Conservation (phyloP, 192 early-diverging fungal species). For the Backusella westeae region DNA sequence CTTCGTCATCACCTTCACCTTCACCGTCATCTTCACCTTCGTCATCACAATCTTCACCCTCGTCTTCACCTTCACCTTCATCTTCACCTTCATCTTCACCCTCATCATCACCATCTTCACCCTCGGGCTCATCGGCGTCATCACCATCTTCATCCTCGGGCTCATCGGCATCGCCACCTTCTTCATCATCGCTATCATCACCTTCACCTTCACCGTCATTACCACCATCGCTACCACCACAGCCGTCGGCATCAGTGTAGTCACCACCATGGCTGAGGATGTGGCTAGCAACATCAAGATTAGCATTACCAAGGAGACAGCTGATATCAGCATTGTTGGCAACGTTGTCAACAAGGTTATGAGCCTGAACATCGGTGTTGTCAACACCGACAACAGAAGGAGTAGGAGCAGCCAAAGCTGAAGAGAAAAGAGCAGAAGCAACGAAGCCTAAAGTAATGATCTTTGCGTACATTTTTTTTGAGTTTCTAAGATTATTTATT, state of each 20-base stretch:
- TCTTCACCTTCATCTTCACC: not conserved
- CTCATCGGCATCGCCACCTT: not conserved
- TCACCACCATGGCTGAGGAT: not conserved
- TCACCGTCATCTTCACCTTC: not conserved
- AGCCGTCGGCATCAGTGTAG: not conserved
- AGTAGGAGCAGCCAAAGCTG: not conserved
- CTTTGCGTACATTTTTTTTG: not conserved
- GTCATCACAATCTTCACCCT: not conserved
- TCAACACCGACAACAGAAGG: not conserved
- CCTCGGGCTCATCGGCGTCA: not conserved
- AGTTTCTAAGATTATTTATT: constrained; percentile 3
- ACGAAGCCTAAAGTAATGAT: not conserved
- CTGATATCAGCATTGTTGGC: not conserved
- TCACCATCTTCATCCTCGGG: not conserved
- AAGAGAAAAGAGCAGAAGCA: not conserved
- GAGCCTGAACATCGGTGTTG: not conserved
- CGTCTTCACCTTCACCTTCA: not conserved
- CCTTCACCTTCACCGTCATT: not conserved
- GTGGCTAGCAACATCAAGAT: not conserved
- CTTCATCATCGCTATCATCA: not conserved
- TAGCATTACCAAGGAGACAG: not conserved
- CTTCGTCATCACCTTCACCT: not conserved
- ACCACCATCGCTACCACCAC: not conserved
- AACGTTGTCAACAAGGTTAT: not conserved
- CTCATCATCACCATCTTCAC: not conserved